These are phyloP conservation scores for Chlamydomonas eustigma DNA, from an alignment of 139 green algal species.

Conservation along the genomic window DNA sequence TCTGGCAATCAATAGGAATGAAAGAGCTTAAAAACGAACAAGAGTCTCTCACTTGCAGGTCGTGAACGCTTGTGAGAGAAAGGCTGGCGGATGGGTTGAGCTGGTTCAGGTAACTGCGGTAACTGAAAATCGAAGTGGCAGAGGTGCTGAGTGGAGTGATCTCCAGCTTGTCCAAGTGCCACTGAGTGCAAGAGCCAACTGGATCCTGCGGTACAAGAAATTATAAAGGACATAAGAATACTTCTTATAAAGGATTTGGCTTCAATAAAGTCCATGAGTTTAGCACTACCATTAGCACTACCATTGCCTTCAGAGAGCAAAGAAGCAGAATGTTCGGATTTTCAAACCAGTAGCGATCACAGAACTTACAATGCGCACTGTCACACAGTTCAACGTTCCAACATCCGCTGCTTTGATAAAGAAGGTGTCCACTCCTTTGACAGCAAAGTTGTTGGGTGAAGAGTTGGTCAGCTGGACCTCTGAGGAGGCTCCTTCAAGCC, in stretches of 20 bases:
- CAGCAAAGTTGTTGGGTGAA: background rate
- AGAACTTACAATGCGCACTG: background rate
- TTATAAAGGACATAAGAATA: background rate
- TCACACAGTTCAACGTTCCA: background rate
- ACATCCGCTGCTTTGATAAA: background rate
- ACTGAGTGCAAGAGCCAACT: background rate
- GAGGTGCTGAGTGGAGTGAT: background rate
- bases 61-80: background rate
- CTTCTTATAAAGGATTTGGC: too few relatives aligned
- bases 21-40: background rate
- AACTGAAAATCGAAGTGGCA: background rate
- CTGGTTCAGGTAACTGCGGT: constrained; percentile 13
- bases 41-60: background rate
- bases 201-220: background rate
- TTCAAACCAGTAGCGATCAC: too few relatives aligned
- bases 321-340: too few relatives aligned
- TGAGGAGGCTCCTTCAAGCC: background rate
- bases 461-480: background rate
- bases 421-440: background rate
- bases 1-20: too few relatives aligned
- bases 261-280: too few relatives aligned
- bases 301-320: too few relatives aligned
- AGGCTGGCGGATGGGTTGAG: background rate
- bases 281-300: too few relatives aligned
- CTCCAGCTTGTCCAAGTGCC: background rate